These are phyloP conservation scores for Blastobotrys mokoenaii DNA, from an alignment of 805 yeast genomes.

Conservation along the genomic window DNA sequence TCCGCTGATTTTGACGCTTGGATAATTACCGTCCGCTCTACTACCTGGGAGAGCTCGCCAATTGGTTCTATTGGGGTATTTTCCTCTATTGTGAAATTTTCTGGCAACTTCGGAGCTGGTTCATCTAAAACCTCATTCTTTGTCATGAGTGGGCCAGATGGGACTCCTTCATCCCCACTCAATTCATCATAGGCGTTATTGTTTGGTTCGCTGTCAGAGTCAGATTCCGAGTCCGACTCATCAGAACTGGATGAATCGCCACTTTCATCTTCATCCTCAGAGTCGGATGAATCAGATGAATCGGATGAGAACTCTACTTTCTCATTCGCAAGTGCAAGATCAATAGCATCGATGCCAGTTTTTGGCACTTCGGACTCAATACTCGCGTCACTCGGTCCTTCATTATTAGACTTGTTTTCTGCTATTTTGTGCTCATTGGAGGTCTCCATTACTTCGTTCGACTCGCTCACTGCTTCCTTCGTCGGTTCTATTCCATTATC, in stretches of 20 bases:
- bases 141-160: constrained; percentile 60
- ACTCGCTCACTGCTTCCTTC: no score
- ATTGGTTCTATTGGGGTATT: constrained; percentile 59
- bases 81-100: constrained; percentile 49
- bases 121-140: constrained; percentile 71
- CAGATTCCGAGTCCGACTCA: constrained; percentile 16
- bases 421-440: not conserved
- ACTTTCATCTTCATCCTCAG: not conserved
- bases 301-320: constrained; percentile 10
- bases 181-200: constrained; percentile 17
- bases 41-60: constrained; percentile 61
- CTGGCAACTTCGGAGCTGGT: constrained; percentile 58
- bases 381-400: not conserved
- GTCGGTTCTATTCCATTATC: no score
- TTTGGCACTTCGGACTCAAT: not conserved
- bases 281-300: not conserved
- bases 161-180: constrained; percentile 20
- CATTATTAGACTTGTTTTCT: not conserved
- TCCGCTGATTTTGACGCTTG: constrained; percentile 76
- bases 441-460: not conserved
- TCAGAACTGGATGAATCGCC: not conserved
- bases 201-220: constrained; percentile 16
- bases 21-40: constrained; percentile 64
- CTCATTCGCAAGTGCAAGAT: constrained; percentile 7
- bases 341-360: constrained; percentile 2